phyloP scores from a whole-genome alignment of 352 stramenopile species.

The Phytophthora niederhauseri region DNA sequence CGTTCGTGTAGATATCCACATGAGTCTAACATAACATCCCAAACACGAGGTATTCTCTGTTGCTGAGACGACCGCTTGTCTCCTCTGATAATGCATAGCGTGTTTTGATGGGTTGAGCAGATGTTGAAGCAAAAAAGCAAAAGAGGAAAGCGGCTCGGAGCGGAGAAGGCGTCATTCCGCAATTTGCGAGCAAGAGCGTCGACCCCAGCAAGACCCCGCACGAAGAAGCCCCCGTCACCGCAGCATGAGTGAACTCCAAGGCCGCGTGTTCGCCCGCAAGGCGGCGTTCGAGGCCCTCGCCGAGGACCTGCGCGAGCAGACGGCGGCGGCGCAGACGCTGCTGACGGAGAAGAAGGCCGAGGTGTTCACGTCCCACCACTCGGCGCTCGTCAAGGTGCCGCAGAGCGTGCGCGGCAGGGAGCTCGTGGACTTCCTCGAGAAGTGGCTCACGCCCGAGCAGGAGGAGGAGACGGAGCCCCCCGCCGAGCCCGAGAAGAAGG shows the following conservation, averaged over 20 bases:
- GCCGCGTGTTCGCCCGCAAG: constrained; percentile 39
- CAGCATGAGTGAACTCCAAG: constrained; percentile 38
- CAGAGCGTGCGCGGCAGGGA: constrained; percentile 51
- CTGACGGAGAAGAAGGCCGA: constrained; percentile 51
- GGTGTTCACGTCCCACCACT: constrained; percentile 47
- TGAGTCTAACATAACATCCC: background rate
- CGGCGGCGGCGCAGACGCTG: constrained; percentile 34
- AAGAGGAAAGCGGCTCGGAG: background rate
- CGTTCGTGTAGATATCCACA: background rate
- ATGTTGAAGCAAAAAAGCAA: background rate
- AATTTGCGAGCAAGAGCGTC: constrained; percentile 34
- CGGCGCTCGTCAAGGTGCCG: constrained; percentile 45
- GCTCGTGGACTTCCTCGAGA: constrained; percentile 51
- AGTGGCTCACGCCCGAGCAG: constrained; percentile 45
- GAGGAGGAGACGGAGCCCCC: background rate
- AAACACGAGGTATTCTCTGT: background rate
- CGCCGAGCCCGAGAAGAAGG: constrained; percentile 25
- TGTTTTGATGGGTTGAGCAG: background rate
- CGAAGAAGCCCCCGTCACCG: constrained; percentile 12
- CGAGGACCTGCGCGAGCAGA: constrained; percentile 40
- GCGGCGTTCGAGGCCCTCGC: constrained; percentile 29
- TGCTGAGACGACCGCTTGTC: background rate
- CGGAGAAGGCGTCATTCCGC: constrained; percentile 25
- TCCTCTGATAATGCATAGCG: background rate
- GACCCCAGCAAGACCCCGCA: background rate